These are phyloP conservation scores for Cryptosporidium muris DNA, from an alignment of 169 alveolate species.

Conservation along the genomic window DNA sequence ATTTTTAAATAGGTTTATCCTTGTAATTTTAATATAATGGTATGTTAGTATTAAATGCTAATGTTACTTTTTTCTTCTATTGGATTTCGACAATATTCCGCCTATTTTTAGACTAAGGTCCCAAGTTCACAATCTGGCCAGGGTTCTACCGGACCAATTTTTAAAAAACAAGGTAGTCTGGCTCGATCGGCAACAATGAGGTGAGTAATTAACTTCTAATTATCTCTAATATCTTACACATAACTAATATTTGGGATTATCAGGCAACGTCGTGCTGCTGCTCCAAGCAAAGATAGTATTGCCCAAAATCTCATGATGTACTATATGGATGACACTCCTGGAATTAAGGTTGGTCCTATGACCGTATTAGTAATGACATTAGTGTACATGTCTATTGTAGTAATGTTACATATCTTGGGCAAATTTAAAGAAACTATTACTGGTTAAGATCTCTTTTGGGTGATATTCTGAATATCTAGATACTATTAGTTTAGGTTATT, in stretches of 20 bases:
- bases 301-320: conserved; percentile 59
- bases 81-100: no score
- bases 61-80: no score
- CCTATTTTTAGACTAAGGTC: no score
- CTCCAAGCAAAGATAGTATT: conserved; percentile 47
- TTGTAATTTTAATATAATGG: no score
- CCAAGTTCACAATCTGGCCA: no score
- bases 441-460: conserved; percentile 1
- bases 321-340: conserved; percentile 72
- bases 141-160: no score
- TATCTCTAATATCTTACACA: background rate
- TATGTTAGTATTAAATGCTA: no score
- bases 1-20: no score
- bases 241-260: background rate
- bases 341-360: conserved; percentile 73
- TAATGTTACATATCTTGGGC: conserved; percentile 69
- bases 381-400: conserved; percentile 72
- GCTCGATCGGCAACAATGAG: conserved; percentile 69
- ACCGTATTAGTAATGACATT: conserved; percentile 72
- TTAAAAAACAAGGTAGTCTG: background rate
- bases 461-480: no score
- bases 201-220: background rate
- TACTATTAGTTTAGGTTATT: no score
- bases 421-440: conserved; percentile 59
- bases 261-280: conserved; percentile 71